Evolutionary conservation across 1,284 basidiomycete genomes (phyloP), one percentile per base, ranked within the genome.

Genomic region (Gymnopus androsaceus): DNA sequence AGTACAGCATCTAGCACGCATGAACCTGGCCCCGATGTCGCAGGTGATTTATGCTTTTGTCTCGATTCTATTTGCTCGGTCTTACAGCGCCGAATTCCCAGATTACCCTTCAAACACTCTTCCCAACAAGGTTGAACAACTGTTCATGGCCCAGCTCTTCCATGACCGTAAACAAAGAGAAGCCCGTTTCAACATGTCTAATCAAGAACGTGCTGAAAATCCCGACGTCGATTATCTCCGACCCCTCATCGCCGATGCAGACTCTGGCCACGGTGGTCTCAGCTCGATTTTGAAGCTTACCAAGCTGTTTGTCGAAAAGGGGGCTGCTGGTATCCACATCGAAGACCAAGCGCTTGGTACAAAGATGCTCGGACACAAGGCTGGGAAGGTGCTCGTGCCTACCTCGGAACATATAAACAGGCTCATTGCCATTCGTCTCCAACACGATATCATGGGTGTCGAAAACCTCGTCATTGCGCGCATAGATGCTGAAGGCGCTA

Each of bases 11-110:
- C 91, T 1, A 91, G 87, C 69, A 90, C 89, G 42, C 91, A 98
- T 66, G 96, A 99, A 72, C 95, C 96, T 25, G 96, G 96, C 44
- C 96, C 96, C 15, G 97, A 99, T 82, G 90, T 99, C 69, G 96
- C 85, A 78, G 95, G 92, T 90, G 64, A 66, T 76, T 68, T 30
- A 4, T 17, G 14, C 21, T 46, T 36, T 33, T 44, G n/a, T 31
- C 19, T 33, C 27, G 40, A 34, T 21, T 27, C 23, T 38, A 28
- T 14, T 36, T 33, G 45, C 23, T 4, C 55, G 17, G n/a, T n/a
- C n/a, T 25, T 21, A 55, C 49, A 64, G 33, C 63, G 30, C 9
- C 57, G 21, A 36, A 14, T 27, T 3, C 15, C 11, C 64, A 85
- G 92, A 96, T 72, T 96, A 95, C 72, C 94, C 94, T 1, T 95